These are phyloP conservation scores for Penicillium paneum DNA, from an alignment of 2,329 filamentous ascomycete species.

Conservation along the genomic window DNA sequence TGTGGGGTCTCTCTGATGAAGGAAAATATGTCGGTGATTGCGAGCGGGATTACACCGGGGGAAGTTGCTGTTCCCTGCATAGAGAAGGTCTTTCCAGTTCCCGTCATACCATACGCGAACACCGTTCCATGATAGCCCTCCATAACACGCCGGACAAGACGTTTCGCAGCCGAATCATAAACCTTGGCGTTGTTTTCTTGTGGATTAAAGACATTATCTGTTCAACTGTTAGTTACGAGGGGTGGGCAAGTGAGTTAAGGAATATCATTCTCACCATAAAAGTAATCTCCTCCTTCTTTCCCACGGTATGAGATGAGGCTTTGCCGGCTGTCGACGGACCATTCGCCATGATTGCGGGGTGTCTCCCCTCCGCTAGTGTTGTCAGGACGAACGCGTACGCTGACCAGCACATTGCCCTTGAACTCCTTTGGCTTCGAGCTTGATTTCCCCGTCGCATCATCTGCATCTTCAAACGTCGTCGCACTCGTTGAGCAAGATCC, in stretches of 20 bases:
- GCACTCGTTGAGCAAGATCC: slow-evolving; percentile 89
- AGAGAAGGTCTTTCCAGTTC: slow-evolving; percentile 97
- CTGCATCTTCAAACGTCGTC: slow-evolving; percentile 79
- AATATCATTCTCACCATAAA: slow-evolving; percentile 65
- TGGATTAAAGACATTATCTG: slow-evolving; percentile 94
- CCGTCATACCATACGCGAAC: slow-evolving; percentile 98
- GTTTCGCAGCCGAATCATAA: slow-evolving; percentile 91
- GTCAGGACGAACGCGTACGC: slow-evolving; percentile 88
- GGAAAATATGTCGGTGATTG: slow-evolving; percentile 98
- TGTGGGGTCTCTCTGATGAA: slow-evolving; percentile 97
- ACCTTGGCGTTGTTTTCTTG: slow-evolving; percentile 93
- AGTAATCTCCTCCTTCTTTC: slow-evolving; percentile 87
- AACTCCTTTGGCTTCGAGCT: slow-evolving; percentile 57
- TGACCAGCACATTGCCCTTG: slow-evolving; percentile 95
- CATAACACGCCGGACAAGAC: slow-evolving; percentile 93
- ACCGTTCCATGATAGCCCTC: slow-evolving; percentile 98
- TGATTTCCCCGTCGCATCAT: slow-evolving; percentile 50
- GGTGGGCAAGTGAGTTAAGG: neutral
- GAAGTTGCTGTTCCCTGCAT: slow-evolving; percentile 98
- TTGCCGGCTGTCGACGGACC: slow-evolving; percentile 83
- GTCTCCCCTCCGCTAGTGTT: slow-evolving; percentile 55
- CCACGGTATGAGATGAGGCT: slow-evolving; percentile 80
- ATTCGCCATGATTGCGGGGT: slow-evolving; percentile 70
- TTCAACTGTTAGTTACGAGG: neutral
- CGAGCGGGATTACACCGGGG: slow-evolving; percentile 92